These are phyloP conservation scores for Ustilago trichophora DNA, from an alignment of 1,284 basidiomycete species.

Conservation along the genomic window DNA sequence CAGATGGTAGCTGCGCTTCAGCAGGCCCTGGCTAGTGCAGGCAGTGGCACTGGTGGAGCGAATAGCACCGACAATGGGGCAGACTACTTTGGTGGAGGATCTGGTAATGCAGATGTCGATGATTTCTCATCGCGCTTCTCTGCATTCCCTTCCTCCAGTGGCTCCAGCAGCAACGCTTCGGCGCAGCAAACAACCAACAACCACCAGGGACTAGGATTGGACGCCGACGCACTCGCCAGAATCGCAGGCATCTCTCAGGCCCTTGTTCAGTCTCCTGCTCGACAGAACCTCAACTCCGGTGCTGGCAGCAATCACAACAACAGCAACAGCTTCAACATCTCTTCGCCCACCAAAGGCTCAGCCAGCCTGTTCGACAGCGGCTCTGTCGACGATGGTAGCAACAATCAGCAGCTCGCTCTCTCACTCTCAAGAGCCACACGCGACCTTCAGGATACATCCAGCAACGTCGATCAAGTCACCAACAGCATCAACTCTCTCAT, in stretches of 20 bases:
- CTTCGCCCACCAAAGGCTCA: slow-evolving; percentile 12
- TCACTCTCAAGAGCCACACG: slow-evolving; percentile 27
- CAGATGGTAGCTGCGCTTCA: slow-evolving; percentile 55
- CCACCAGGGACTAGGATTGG: slow-evolving; percentile 33
- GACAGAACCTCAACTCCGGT: slow-evolving; percentile 13
- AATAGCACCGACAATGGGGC: slow-evolving; percentile 1
- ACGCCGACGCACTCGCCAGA: slow-evolving; percentile 35
- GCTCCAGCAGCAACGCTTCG: too few species aligned
- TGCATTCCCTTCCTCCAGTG: slow-evolving; percentile 7
- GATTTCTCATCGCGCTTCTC: slow-evolving; percentile 38
- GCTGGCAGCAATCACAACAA: neutral
- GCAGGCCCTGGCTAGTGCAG: slow-evolving; percentile 41
- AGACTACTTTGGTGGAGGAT: slow-evolving; percentile 29
- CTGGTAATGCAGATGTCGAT: neutral
- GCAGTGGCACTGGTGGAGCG: slow-evolving; percentile 8
- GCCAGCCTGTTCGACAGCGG: slow-evolving; percentile 16
- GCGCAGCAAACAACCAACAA: too few species aligned
- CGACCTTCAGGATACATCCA: slow-evolving; percentile 74
- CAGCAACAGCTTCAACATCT: slow-evolving; percentile 6
- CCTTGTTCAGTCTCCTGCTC: slow-evolving; percentile 37
- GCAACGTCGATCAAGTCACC: slow-evolving; percentile 78
- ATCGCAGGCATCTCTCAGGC: slow-evolving; percentile 47
- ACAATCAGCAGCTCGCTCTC: slow-evolving; percentile 41
- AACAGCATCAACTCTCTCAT: slow-evolving; percentile 78
- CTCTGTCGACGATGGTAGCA: slow-evolving; percentile 6